These are phyloP conservation scores for Inga oerstediana DNA, from an alignment of 306 rosid species.

Conservation along the genomic window DNA sequence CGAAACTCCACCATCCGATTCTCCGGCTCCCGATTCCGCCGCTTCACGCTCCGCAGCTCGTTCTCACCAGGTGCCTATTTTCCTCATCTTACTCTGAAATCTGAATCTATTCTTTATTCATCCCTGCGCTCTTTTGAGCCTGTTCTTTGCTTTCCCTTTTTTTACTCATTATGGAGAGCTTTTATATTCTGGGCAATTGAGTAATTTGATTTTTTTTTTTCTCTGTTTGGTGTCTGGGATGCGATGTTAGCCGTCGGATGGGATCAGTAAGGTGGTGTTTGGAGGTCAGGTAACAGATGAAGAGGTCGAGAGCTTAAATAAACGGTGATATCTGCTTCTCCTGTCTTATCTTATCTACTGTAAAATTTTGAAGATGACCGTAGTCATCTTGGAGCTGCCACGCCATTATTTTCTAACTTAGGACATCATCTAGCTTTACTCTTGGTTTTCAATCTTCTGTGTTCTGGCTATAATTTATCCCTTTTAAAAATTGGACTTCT, in stretches of 20 bases:
- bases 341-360: background rate
- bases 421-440: background rate
- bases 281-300: constrained; percentile 99
- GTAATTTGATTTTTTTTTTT: background rate
- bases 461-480: background rate
- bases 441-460: background rate
- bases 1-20: constrained; percentile 66
- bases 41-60: constrained; percentile 56
- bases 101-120: background rate
- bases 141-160: background rate
- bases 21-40: constrained; percentile 63
- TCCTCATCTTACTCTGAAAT: background rate
- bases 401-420: background rate
- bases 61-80: constrained; percentile 72
- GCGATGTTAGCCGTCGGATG: constrained; percentile 85
- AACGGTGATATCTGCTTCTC: constrained; percentile 87
- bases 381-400: background rate
- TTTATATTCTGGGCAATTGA: background rate
- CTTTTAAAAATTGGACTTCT: background rate
- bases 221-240: background rate
- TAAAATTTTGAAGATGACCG: background rate
- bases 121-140: background rate
- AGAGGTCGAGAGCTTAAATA: constrained; percentile 88
- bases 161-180: background rate
- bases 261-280: constrained; percentile 95